A percentile compares a stretch with the other conserved stretches of the same genome.
phyloP scores from a whole-genome alignment of 352 stramenopile species.

The Pythium insidiosum region DNA sequence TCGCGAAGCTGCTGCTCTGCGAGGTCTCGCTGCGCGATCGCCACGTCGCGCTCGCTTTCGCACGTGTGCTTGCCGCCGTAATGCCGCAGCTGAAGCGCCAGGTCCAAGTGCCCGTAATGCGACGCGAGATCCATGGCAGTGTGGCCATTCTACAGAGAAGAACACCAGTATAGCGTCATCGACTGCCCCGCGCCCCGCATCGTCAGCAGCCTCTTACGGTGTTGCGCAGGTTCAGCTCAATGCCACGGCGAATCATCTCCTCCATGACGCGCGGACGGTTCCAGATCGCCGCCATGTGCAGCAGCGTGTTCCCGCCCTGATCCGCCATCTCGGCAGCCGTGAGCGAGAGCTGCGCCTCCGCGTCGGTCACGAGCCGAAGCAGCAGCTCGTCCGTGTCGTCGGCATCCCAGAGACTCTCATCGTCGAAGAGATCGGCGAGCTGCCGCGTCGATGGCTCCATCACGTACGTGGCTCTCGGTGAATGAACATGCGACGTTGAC shows the following conservation, averaged over 20 bases:
- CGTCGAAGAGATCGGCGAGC: constrained; percentile 42
- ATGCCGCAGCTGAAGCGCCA: constrained; percentile 43
- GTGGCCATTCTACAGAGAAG: constrained; percentile 33
- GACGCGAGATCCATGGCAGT: constrained; percentile 45
- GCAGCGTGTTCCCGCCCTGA: constrained; percentile 32
- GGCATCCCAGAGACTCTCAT: constrained; percentile 46
- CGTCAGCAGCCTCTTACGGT: too few species aligned
- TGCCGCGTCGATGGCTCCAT: background rate
- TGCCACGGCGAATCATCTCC: constrained; percentile 31
- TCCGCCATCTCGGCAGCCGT: constrained; percentile 19
- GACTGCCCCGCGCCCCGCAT: too few species aligned
- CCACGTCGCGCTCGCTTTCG: constrained; percentile 45
- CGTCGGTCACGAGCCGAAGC: constrained; percentile 25
- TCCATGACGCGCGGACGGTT: constrained; percentile 42
- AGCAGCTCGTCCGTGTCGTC: constrained; percentile 46
- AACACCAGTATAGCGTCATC: too few species aligned
- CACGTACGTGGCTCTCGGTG: constrained; percentile 4
- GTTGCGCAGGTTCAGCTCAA: constrained; percentile 37
- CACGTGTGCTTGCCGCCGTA: constrained; percentile 53
- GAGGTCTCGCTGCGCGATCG: constrained; percentile 41
- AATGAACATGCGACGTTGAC: too few species aligned
- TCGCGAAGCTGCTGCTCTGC: constrained; percentile 25
- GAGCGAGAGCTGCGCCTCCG: constrained; percentile 18
- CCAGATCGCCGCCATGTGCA: constrained; percentile 42
- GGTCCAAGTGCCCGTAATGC: constrained; percentile 45